Evolutionary conservation across 2,329 filamentous ascomycete species (phyloP), one percentile per base, ranked within the genome.

Genomic region (Monosporascus ibericus): DNA sequence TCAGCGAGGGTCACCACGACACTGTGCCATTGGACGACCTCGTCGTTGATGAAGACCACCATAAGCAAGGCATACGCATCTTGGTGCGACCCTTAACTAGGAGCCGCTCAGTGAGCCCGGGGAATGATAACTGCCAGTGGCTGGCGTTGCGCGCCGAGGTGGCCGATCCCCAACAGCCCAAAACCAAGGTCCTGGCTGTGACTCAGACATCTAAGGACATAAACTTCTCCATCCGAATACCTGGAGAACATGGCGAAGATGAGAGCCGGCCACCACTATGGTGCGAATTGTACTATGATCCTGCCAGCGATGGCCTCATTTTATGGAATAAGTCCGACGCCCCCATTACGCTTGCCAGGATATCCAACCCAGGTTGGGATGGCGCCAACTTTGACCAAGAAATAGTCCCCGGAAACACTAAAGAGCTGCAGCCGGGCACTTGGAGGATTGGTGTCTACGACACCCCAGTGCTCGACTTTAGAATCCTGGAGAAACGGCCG

Each of bases 231-330:
- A 78, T 83, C 55, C 72, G 75, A 48, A 79, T 83, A 52, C 80
- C 79, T 5, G 72, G 73, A 17, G 74, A 77, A 52, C 70, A 68
- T 48, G 66, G 69, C 40, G 71, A 75, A 52, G 67, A 67, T 44
- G 71, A 72, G 44, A 68, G 69, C 7, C 69, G 75, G 17, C 77
- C 78, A 17, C 73, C 76, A 5, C 60, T 83, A n/a, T 81, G 77
- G 77, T 82, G 78, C 63, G 79, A 82, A 63, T 69, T 84, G 37
- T 83, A 82, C 59, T 83, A 82, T 58, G 78, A 83, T 63, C 79
- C 80, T 17, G 70, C 74, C 56, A 81, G 79, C 66, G 80, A 83
- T 63, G 76, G 78, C 63, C 74, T 81, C 58, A 79, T 83, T 53
- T 73, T 83, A 25, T 64, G 75, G 49, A 84, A 82, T 64, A 73